A percentile compares a stretch with the other conserved stretches of the same genome.
Evolutionary conservation across 108 stramenopile species (phyloP).

Genomic region (Poteriospumella lacustris): DNA sequence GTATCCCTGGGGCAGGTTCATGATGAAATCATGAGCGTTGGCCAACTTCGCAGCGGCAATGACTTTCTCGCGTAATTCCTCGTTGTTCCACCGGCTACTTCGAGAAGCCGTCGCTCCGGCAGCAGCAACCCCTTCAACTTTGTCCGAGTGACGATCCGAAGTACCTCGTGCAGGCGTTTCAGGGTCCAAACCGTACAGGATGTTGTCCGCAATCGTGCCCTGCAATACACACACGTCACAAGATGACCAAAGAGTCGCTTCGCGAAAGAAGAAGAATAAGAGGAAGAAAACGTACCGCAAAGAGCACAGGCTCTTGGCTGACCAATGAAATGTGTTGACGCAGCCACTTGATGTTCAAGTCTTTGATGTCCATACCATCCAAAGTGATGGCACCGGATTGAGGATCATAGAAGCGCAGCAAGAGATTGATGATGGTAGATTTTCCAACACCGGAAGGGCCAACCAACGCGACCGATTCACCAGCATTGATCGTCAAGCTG

Average conservation of each 20-base stretch:
- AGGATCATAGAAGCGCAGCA: conserved; percentile 55
- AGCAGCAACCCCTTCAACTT: too few species aligned
- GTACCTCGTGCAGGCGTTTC: neutral
- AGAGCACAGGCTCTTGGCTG: conserved; percentile 80
- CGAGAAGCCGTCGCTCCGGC: too few species aligned
- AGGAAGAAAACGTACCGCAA: too few species aligned
- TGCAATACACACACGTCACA: too few species aligned
- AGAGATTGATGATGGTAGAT: conserved; percentile 42
- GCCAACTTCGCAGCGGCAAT: conserved; percentile 72
- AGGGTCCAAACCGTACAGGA: conserved; percentile 1
- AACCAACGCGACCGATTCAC: conserved; percentile 59
- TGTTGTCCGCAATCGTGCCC: conserved; percentile 24
- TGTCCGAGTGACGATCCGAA: neutral
- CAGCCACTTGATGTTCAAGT: neutral
- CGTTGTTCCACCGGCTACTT: too few species aligned
- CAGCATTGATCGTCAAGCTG: conserved; percentile 50
- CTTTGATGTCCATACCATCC: conserved; percentile 40
- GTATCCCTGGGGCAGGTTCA: conserved; percentile 53
- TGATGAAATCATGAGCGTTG: conserved; percentile 73
- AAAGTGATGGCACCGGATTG: conserved; percentile 44
- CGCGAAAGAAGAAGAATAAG: too few species aligned
- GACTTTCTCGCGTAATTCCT: conserved; percentile 64
- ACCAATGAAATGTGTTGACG: conserved; percentile 62
- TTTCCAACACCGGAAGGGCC: conserved; percentile 62
- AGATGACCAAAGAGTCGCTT: too few species aligned